Conservation (phyloP, 495 filamentous ascomycete species). For the Astrothelium macrocarpum region DNA sequence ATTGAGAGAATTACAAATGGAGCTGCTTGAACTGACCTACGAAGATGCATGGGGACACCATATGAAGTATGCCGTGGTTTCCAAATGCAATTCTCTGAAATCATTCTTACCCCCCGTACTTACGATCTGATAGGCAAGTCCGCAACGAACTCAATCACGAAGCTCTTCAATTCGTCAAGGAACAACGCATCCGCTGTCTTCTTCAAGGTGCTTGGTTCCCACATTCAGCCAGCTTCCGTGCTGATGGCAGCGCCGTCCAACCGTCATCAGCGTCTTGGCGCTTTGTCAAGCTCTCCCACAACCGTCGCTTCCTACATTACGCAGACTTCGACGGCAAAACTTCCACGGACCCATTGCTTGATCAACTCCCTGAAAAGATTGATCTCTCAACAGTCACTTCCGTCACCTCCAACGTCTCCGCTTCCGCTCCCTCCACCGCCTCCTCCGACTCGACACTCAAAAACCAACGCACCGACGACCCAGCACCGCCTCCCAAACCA, state of each 20-base stretch:
- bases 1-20: constrained; percentile 87
- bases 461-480: constrained; percentile 8
- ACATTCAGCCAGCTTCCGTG: constrained; percentile 36
- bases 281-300: constrained; percentile 83
- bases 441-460: constrained; percentile 33
- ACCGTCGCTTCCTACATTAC: constrained; percentile 83
- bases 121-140: constrained; percentile 50
- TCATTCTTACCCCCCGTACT: not conserved
- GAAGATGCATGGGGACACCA: constrained; percentile 93
- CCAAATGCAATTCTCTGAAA: not conserved
- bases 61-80: constrained; percentile 35
- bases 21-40: constrained; percentile 79
- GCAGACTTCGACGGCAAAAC: constrained; percentile 67
- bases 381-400: constrained; percentile 84
- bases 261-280: constrained; percentile 44
- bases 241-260: constrained; percentile 22
- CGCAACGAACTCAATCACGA: constrained; percentile 90
- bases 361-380: constrained; percentile 69
- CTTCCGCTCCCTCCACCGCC: constrained; percentile 43
- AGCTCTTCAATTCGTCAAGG: constrained; percentile 89
- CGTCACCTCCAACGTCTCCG: constrained; percentile 85
- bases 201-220: constrained; percentile 88
- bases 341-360: constrained; percentile 58
- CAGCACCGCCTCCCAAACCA: constrained; percentile 32
- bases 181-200: constrained; percentile 89